These are phyloP conservation scores for Pisolithus tinctorius DNA, from an alignment of 768 basidiomycete genomes.

Conservation along the genomic window DNA sequence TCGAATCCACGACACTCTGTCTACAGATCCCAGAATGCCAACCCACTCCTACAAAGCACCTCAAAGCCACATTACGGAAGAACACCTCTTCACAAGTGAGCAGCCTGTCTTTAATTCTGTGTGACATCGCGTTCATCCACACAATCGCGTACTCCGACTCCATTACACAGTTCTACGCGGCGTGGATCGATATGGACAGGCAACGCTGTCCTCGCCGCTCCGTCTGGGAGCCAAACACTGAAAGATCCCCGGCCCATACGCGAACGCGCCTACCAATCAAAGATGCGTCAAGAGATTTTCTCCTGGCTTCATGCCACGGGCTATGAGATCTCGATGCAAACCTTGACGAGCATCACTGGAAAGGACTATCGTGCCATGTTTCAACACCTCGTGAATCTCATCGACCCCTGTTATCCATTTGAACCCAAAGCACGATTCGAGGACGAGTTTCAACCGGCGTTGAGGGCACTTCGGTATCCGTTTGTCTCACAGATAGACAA, in stretches of 20 bases:
- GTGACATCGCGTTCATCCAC: constrained; percentile 3
- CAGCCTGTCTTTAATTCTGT: not conserved
- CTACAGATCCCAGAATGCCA: constrained; percentile 61
- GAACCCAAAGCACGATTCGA: constrained; percentile 55
- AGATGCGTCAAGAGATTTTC: constrained; percentile 73
- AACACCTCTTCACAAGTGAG: constrained; percentile 68
- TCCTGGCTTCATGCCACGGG: constrained; percentile 60
- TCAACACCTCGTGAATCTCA: constrained; percentile 59
- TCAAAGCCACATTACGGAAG: constrained; percentile 60
- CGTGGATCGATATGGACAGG: constrained; percentile 72
- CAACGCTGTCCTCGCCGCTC: constrained; percentile 36
- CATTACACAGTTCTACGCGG: constrained; percentile 50
- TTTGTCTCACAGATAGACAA: constrained; percentile 71
- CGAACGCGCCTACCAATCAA: constrained; percentile 63
- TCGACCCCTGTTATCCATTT: constrained; percentile 68
- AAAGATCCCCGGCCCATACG: constrained; percentile 79
- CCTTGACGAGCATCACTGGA: constrained; percentile 70
- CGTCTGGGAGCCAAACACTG: constrained; percentile 46
- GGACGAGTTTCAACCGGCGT: constrained; percentile 72
- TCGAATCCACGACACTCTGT: constrained; percentile 64
- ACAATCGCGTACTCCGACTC: not conserved
- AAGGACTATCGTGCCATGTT: constrained; percentile 87
- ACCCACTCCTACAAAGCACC: constrained; percentile 63
- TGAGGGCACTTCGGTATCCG: constrained; percentile 79
- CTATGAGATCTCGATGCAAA: constrained; percentile 61